Conservation (phyloP, 169 alveolate species). For the Toxoplasma gondii region DNA sequence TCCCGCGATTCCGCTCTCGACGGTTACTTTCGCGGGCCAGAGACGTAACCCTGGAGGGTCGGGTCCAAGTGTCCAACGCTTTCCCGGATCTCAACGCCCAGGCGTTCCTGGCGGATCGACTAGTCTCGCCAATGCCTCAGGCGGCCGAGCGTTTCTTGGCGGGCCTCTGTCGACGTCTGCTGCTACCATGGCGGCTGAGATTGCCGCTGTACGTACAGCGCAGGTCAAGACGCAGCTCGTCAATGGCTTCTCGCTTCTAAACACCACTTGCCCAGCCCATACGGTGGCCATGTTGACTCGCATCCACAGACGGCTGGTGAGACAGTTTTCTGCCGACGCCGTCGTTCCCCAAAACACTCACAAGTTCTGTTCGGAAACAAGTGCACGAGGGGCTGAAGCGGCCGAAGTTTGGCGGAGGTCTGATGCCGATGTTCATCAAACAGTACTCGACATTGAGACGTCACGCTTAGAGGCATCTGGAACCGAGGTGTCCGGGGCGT, state of each 20-base stretch:
- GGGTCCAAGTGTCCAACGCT: background rate
- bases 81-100: background rate
- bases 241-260: background rate
- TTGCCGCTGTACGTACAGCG: slow-evolving; percentile 31
- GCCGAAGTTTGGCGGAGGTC: no score
- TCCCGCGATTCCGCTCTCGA: background rate
- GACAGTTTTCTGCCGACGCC: background rate
- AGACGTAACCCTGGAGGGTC: background rate
- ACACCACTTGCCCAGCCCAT: slow-evolving; percentile 35
- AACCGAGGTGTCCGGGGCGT: background rate
- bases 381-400: no score
- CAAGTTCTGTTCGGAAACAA: background rate
- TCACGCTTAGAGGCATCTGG: background rate
- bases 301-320: background rate
- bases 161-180: slow-evolving; percentile 18
- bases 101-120: background rate
- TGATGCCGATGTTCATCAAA: no score
- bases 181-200: background rate
- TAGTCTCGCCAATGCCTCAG: background rate
- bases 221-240: slow-evolving; percentile 35
- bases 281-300: slow-evolving; percentile 34
- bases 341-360: background rate
- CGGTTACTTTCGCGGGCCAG: background rate
- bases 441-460: background rate
- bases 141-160: background rate